Conservation (phyloP, 768 basidiomycete genomes). For the Pisolithus tinctorius region DNA sequence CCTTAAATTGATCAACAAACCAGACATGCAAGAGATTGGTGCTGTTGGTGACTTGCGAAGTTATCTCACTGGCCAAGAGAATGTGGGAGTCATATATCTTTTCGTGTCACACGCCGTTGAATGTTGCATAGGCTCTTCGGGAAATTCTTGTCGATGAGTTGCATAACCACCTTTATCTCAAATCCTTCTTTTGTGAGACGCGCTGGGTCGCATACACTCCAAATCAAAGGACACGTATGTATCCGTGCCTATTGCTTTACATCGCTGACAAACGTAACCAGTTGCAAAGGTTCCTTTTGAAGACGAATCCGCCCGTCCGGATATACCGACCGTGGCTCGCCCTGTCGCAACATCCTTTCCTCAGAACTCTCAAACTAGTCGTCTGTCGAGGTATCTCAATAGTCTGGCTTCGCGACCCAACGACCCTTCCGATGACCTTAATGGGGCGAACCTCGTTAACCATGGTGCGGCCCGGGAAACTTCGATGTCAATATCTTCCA, state of each 20-base stretch:
- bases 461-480: slow-evolving; percentile 13
- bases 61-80: slow-evolving; percentile 84
- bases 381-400: slow-evolving; percentile 57
- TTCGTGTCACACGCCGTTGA: slow-evolving; percentile 6
- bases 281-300: slow-evolving; percentile 67
- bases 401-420: slow-evolving; percentile 67
- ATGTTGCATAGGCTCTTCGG: slow-evolving; percentile 58
- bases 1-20: slow-evolving; percentile 83
- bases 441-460: slow-evolving; percentile 31
- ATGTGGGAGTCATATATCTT: slow-evolving; percentile 40
- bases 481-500: slow-evolving; percentile 14
- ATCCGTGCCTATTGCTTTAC: not conserved
- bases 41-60: slow-evolving; percentile 82
- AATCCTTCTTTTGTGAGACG: slow-evolving; percentile 92
- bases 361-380: slow-evolving; percentile 36
- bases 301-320: slow-evolving; percentile 29
- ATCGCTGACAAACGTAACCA: slow-evolving; percentile 20
- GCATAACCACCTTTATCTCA: slow-evolving; percentile 95
- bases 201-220: slow-evolving; percentile 84
- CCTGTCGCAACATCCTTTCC: slow-evolving; percentile 32
- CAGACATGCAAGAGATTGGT: slow-evolving; percentile 94
- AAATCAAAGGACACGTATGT: slow-evolving; percentile 72
- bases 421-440: slow-evolving; percentile 66
- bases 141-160: slow-evolving; percentile 95
- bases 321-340: slow-evolving; percentile 17